Evolutionary conservation across 306 rosid genomes (phyloP).

Genomic region (Neltuma alba): DNA sequence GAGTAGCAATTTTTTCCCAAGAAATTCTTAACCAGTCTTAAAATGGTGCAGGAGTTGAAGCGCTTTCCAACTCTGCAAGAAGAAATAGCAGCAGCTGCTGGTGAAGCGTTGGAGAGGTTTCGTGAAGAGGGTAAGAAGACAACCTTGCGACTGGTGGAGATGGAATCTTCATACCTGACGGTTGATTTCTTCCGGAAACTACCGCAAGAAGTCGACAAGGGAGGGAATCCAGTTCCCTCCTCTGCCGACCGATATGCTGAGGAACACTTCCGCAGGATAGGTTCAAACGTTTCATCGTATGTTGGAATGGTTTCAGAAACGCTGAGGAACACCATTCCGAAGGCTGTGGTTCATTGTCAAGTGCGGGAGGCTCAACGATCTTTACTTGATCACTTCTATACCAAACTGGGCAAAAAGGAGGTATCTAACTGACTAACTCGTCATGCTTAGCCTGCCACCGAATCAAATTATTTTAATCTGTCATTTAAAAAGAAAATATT

Average conservation of each 20-base stretch:
- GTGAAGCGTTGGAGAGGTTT: constrained; percentile 84
- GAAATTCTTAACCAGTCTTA: constrained; percentile 20
- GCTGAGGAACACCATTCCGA: constrained; percentile 81
- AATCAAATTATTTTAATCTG: constrained; percentile 5
- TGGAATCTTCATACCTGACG: constrained; percentile 95
- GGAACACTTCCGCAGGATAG: constrained; percentile 76
- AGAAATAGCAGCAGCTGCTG: constrained; percentile 80
- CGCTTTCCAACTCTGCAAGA: constrained; percentile 86
- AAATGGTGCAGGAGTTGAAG: constrained; percentile 68
- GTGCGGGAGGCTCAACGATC: constrained; percentile 74
- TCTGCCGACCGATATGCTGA: constrained; percentile 67
- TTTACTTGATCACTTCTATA: constrained; percentile 74
- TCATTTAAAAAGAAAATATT: background rate
- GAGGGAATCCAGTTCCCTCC: constrained; percentile 51
- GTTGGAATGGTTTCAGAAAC: constrained; percentile 91
- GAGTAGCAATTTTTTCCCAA: background rate
- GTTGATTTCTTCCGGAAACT: constrained; percentile 95
- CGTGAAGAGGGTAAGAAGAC: constrained; percentile 88
- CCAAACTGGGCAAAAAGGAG: constrained; percentile 76
- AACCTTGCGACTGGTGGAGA: constrained; percentile 81
- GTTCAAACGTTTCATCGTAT: constrained; percentile 81
- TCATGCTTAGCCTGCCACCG: constrained; percentile 2
- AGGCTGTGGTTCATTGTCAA: constrained; percentile 97
- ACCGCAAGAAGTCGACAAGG: constrained; percentile 76
- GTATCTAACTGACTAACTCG: constrained; percentile 37